These are phyloP conservation scores for Colletotrichum chrysophilum DNA, from an alignment of 2,329 filamentous ascomycete genomes.

Conservation along the genomic window DNA sequence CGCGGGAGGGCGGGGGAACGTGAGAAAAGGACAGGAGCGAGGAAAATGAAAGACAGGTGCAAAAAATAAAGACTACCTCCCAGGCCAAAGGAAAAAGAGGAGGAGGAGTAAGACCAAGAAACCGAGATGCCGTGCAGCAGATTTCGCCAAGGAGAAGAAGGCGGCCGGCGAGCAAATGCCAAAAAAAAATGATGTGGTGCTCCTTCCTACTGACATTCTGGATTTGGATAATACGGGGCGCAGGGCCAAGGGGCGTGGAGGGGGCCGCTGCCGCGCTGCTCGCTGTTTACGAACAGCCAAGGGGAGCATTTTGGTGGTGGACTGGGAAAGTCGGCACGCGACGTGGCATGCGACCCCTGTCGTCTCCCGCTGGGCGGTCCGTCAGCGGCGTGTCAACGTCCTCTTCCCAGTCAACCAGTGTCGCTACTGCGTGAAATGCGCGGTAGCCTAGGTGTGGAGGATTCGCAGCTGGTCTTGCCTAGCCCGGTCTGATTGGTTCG, in stretches of 20 bases:
- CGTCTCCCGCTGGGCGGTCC: constrained; percentile 3
- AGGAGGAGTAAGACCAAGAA: not conserved
- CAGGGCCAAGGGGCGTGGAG: not conserved
- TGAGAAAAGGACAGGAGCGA: not conserved
- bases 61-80: not conserved
- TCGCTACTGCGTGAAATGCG: not conserved
- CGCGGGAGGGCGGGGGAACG: not conserved
- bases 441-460: not conserved
- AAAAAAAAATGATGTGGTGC: not conserved
- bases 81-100: not conserved
- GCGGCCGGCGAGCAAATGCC: not conserved
- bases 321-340: constrained; percentile 19
- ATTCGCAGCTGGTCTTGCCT: not conserved
- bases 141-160: not conserved
- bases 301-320: not conserved
- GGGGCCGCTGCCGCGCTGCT: not conserved
- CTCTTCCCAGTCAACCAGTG: no score
- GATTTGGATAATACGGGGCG: not conserved
- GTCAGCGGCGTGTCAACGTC: not conserved
- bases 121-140: not conserved
- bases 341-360: constrained; percentile 18
- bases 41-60: not conserved
- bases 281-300: not conserved
- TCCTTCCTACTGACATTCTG: not conserved
- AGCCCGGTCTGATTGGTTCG: not conserved